Conservation (phyloP, 257 asterid species). For the Nicotiana attenuata region DNA sequence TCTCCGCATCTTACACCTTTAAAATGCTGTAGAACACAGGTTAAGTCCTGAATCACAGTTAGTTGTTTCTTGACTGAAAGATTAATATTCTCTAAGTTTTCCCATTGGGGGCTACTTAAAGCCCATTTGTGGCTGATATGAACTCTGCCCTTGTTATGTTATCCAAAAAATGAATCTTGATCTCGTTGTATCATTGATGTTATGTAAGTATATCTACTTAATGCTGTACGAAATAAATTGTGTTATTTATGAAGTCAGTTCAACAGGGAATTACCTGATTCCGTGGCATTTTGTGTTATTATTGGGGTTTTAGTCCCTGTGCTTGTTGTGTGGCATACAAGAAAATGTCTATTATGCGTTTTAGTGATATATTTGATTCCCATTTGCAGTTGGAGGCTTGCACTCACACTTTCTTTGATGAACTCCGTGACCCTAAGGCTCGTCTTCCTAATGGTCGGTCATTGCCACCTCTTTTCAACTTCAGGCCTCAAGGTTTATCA, state of each 20-base stretch:
- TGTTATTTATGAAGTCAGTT: background rate
- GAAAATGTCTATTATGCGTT: background rate
- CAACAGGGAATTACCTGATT: no score
- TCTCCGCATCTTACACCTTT: background rate
- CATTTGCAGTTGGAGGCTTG: slow-evolving; percentile 56
- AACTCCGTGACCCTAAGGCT: slow-evolving; percentile 59
- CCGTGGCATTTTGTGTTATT: no score
- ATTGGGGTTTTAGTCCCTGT: no score
- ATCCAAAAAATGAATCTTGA: background rate
- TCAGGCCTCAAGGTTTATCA: slow-evolving; percentile 44
- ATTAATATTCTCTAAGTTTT: background rate
- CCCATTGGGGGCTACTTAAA: background rate
- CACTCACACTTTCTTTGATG: slow-evolving; percentile 64
- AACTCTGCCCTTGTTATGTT: background rate
- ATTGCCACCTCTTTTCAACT: slow-evolving; percentile 69
- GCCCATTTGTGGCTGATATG: background rate
- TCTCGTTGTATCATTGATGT: background rate
- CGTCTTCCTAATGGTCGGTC: slow-evolving; percentile 65
- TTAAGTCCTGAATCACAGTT: background rate
- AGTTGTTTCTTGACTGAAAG: background rate
- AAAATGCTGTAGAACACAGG: background rate
- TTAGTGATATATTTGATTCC: background rate
- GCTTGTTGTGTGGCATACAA: background rate
- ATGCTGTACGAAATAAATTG: background rate
- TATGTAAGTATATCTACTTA: background rate